Base-by-base conservation (phyloP, 169 alveolate genomes). In the Plasmodium coatneyi region DNA sequence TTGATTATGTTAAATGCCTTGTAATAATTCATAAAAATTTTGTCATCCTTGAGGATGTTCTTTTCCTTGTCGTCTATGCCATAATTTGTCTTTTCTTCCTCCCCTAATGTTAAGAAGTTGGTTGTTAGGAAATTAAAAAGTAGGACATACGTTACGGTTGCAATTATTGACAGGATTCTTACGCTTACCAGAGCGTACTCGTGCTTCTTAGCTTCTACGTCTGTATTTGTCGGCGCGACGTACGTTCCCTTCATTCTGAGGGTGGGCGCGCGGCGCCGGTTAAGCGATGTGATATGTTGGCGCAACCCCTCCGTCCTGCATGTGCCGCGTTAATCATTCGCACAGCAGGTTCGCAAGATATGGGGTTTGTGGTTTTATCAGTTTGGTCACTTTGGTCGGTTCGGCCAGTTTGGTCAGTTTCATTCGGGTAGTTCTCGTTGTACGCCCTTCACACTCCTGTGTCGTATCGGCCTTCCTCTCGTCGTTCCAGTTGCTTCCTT, bases 11-110 rank as follows among this genome's bases (percentile, higher is more conserved):
- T 54, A 87, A 39, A 87, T 60, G 93, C 14, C 34, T 60, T 87
- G 30, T 87, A 78, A 78, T 87, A 87, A 87, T 87, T 79, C 43
- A 16, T 19, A 78, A 56, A 87, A 39, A 87, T 87, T 43, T 87
- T n/a, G 79, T 87, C 72, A 56, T 34, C 49, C 71, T 78, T 78
- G 36, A 87, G 66, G 66, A 86, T 74, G 10, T 86, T 19, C 49
- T n/a, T 39, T 16, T 36, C 60, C 36, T 28, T 43, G 6, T 71
- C 83, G 2, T 10, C 3, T 72, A 86, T 86, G 12, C 80, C 80
- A 34, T 86, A 72, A 0, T 22, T 25, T 22, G 3, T 49, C 28
- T 30, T 74, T 52, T 86, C 72, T 25, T 74, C 81, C 43, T 72
- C 71, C n/a, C 93, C 52, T 32, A 86, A 30, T 74, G 60, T 52